Percentiles rank a stretch among this genome's conserved stretches.
phyloP scores from a whole-genome alignment of 768 basidiomycete species.

The Calocera viscosa region DNA sequence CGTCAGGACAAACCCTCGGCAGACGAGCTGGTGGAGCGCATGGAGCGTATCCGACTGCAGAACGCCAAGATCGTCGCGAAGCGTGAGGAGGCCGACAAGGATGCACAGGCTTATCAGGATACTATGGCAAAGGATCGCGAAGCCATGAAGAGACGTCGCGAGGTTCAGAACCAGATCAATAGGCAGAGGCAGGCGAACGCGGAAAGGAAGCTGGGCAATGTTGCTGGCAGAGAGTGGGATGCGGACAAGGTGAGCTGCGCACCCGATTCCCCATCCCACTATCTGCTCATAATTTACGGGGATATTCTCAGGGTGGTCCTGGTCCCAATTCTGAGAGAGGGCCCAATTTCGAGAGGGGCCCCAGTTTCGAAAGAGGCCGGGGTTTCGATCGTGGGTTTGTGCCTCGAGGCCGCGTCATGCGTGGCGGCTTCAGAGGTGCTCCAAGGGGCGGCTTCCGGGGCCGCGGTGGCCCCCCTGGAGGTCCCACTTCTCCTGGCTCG shows the following conservation, averaged over 20 bases:
- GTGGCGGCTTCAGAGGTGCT: not conserved
- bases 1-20: conserved; percentile 53
- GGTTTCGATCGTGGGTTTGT: not conserved
- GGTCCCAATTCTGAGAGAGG: not conserved
- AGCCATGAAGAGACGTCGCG: not conserved
- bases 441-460: not conserved
- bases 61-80: conserved; percentile 68
- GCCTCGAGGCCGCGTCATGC: not conserved
- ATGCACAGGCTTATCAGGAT: not conserved
- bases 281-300: too few species aligned
- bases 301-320: not conserved
- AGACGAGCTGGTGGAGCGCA: conserved; percentile 54
- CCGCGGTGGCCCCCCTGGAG: not conserved
- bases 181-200: conserved; percentile 4
- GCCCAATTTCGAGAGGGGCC: not conserved
- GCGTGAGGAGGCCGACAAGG: conserved; percentile 26
- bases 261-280: too few species aligned
- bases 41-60: conserved; percentile 56
- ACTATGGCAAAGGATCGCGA: not conserved
- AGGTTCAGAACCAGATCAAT: conserved; percentile 6
- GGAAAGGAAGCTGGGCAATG: not conserved
- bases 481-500: not conserved
- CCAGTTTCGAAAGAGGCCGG: not conserved
- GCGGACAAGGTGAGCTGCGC: not conserved
- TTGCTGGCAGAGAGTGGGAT: not conserved